phyloP scores from a whole-genome alignment of 2,329 filamentous ascomycete species.

The Didymella segeticola region DNA sequence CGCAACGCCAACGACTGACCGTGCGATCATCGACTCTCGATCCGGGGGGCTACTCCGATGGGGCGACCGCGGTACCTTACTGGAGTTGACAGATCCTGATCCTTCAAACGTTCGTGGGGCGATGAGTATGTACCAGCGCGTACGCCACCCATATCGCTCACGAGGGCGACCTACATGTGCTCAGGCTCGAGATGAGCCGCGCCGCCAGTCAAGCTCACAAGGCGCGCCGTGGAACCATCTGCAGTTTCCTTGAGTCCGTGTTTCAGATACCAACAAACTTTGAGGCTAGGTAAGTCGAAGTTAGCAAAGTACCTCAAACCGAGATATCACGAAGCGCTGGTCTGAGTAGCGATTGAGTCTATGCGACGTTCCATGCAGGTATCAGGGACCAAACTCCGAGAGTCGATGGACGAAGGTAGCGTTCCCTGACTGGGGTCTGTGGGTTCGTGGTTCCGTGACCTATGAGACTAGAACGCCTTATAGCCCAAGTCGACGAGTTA shows the following conservation, averaged over 20 bases:
- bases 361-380: slow-evolving; percentile 8
- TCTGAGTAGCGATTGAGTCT: slow-evolving; percentile 12
- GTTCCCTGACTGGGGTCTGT: not conserved
- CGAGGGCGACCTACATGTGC: not conserved
- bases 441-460: not conserved
- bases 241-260: not conserved
- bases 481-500: not conserved
- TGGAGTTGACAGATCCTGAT: not conserved
- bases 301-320: not conserved
- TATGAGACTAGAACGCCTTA: slow-evolving; percentile 2
- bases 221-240: not conserved
- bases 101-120: not conserved
- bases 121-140: not conserved
- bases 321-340: not conserved
- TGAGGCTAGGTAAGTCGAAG: not conserved
- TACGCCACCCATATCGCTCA: not conserved
- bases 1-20: not conserved
- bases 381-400: slow-evolving; percentile 12
- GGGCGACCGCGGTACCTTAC: not conserved
- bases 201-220: not conserved
- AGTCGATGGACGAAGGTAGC: not conserved
- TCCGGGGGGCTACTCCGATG: not conserved
- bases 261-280: slow-evolving; percentile 12
- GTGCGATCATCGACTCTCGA: not conserved
- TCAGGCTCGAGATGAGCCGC: not conserved